Evolutionary conservation across 441 rosid species (phyloP).

Genomic region (Mallotus japonicus): DNA sequence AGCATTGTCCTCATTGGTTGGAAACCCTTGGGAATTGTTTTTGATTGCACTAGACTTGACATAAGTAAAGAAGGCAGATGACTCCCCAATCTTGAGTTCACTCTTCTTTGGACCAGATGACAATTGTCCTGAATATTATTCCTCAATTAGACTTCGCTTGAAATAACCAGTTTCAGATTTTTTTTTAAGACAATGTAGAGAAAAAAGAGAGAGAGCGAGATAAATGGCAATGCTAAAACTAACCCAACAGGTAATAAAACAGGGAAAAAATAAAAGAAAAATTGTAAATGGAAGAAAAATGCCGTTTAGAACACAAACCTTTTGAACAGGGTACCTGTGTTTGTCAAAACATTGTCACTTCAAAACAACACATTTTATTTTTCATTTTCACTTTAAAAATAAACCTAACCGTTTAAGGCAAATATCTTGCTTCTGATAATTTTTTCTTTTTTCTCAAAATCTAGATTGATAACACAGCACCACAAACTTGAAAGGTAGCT

Average conservation of each 20-base stretch:
- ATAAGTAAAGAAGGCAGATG: constrained; percentile 95
- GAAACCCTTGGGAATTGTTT: constrained; percentile 36
- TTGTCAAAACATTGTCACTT: background rate
- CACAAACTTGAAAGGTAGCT: background rate
- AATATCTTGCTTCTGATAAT: background rate
- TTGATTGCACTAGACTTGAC: constrained; percentile 58
- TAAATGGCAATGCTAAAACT: background rate
- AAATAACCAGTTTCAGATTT: background rate
- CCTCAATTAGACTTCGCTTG: constrained; percentile 9
- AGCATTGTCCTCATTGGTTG: constrained; percentile 37
- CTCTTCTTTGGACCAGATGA: constrained; percentile 74
- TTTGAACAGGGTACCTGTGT: background rate
- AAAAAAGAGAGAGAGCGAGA: background rate
- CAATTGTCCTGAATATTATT: constrained; percentile 53
- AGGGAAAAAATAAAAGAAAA: background rate
- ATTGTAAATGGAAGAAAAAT: background rate
- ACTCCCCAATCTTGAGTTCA: constrained; percentile 78
- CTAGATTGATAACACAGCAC: background rate
- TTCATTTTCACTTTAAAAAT: background rate
- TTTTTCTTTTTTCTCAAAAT: background rate
- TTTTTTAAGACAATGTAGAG: background rate
- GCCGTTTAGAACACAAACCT: background rate
- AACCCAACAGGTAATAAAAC: background rate
- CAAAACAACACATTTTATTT: background rate
- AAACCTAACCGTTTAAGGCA: background rate